Conservation (phyloP, 768 basidiomycete genomes). For the Inosperma sp. region DNA sequence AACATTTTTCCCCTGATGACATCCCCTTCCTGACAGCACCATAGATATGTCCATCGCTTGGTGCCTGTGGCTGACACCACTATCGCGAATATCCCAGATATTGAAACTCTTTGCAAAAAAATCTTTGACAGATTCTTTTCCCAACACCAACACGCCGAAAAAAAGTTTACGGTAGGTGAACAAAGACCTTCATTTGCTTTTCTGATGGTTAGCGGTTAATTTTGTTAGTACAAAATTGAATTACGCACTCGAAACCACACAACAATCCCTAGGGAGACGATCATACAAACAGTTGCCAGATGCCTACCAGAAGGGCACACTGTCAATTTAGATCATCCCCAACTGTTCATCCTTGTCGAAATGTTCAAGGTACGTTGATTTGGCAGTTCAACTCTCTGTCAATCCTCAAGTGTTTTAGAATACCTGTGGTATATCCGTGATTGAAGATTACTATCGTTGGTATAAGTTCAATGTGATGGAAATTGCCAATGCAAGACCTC, state of each 20-base stretch:
- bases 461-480: conserved; percentile 80
- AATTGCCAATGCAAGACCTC: conserved; percentile 54
- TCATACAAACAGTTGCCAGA: conserved; percentile 66
- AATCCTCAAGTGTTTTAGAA: conserved; percentile 33
- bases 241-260: conserved; percentile 71
- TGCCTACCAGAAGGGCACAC: conserved; percentile 64
- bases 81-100: conserved; percentile 64
- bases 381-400: not conserved
- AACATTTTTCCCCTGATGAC: not conserved
- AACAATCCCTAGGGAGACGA: conserved; percentile 50
- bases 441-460: conserved; percentile 63
- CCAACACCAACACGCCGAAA: conserved; percentile 37
- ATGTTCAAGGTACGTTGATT: conserved; percentile 65
- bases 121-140: conserved; percentile 52
- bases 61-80: conserved; percentile 67
- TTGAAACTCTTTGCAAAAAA: conserved; percentile 54
- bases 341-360: conserved; percentile 73
- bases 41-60: conserved; percentile 65
- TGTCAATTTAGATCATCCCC: conserved; percentile 65
- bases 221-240: conserved; percentile 73
- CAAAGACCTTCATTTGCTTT: not conserved
- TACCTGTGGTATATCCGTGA: conserved; percentile 70
- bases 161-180: conserved; percentile 44
- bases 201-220: not conserved
- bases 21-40: no score